Base-by-base conservation (phyloP, 768 basidiomycete species). In the Saitozyma podzolica region DNA sequence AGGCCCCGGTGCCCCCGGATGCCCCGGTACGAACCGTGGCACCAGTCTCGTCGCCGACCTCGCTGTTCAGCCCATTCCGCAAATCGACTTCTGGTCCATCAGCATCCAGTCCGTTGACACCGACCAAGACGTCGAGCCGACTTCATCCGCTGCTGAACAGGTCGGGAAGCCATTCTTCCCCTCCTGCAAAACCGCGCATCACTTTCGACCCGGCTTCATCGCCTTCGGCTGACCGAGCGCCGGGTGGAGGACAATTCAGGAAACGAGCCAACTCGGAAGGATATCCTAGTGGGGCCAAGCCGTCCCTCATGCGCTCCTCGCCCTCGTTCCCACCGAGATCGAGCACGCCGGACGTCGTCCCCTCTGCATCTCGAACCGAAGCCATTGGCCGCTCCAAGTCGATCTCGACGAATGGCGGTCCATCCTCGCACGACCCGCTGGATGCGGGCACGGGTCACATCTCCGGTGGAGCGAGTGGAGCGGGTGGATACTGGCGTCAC, bases 141-240 rank as follows among this genome's bases (percentile, higher is more conserved):
- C 58, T 43, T 10, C 66, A 72, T 50, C 67, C 58, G 8, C 58
- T 65, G n/a, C 45, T 61, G 1, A 52, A 66, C 50, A 56, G 39
- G 8, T 20, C 40, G 40, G 43, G 58, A 37, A 29, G 50, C 1
- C 45, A 50, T 13, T 52, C 64, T 10, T 49, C 54, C 16, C 58
- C 67, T 1, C 66, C 70, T 16, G 60, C 63, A 14, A 19, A 50
- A 16, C 70, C 70, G 16, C 48, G 39, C 2, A 66, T 71, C 56
- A 71, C 67, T 1, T 68, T 71, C 41, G 67, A 71, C 39, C 42
- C 56, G 5, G 62, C 64, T 7, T 55, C 65, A 3, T 43, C 67
- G 16, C 37, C 58, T 8, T 14, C 50, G 16, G 54, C 17, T 9
- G 64, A 65, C 52, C 63, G 47, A 8, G 13, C 53, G 9, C 29